Base-by-base conservation (phyloP, 192 early-diverging fungal species). In the Diversispora eburnea region DNA sequence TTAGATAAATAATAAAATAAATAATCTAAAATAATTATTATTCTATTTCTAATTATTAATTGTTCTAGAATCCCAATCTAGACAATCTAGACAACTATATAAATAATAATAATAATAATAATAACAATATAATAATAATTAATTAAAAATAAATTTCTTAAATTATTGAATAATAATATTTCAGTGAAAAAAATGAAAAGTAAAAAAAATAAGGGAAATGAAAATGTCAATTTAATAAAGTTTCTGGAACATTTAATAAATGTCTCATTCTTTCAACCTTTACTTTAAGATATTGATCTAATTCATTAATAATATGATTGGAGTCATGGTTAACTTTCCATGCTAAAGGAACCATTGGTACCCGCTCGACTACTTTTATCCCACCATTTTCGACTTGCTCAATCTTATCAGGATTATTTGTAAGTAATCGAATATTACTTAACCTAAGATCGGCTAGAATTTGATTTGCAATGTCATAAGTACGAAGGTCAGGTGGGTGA, bases 371-470 rank as follows among this genome's bases (percentile, higher is more conserved):
- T 6, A 99, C 86, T 55, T 88, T 86, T 49, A 97, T 84, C 7
- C 80, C 75, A 70, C 86, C 85, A 12, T 80, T 81, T 45, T 88
- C 81, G 7, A 99, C 65, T 76, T 92, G 88, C 65, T 91, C 77
- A 70, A 97, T 92, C 84, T 99, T 99, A 78, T 96, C 93, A 0
- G 93, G 92, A 76, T 99, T 99, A 78, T 99, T 99, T 19, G 97
- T 99, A 64, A 99, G 80, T 69, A 99, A 80, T 0, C 93, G 88
- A 57, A 98, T 80, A 55, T 82, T 75, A n/a, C 78, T 42, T 54
- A 95, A 75, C 43, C 85, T 88, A 55, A 99, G 81, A 74, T 99
- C 97, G 6, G 84, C 82, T 20, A 99, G 81, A 57, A 99, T 99
- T 13, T 91, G 89, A 39, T 89, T 85, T 2, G 97, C 97, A 15